phyloP scores from a whole-genome alignment of 495 filamentous ascomycete genomes.

The Extremus antarcticus region DNA sequence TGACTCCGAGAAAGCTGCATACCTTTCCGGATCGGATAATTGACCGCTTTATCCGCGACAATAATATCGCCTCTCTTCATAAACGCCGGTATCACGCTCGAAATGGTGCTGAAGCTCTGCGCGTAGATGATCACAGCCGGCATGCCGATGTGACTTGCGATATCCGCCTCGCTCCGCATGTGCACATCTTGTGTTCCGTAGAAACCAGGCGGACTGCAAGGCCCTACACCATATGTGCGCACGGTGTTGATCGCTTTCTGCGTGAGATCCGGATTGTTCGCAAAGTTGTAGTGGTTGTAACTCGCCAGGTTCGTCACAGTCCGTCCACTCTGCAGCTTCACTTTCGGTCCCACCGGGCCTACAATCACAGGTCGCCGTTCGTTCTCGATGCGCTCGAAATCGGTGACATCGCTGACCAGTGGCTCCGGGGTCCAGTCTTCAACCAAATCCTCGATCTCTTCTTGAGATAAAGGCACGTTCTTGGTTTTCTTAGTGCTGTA shows the following conservation, averaged over 20 bases:
- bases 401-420: slow-evolving; percentile 59
- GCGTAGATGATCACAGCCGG: slow-evolving; percentile 87
- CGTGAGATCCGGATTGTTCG: slow-evolving; percentile 80
- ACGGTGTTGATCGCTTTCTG: slow-evolving; percentile 89
- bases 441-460: slow-evolving; percentile 95
- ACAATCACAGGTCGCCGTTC: slow-evolving; percentile 72
- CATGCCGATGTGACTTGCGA: slow-evolving; percentile 76
- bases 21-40: slow-evolving; percentile 87
- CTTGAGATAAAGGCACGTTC: slow-evolving; percentile 77
- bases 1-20: slow-evolving; percentile 85
- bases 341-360: slow-evolving; percentile 81
- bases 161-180: slow-evolving; percentile 90
- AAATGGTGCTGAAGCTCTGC: slow-evolving; percentile 90
- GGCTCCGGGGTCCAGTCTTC: slow-evolving; percentile 97
- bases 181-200: slow-evolving; percentile 98
- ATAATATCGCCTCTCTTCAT: slow-evolving; percentile 97
- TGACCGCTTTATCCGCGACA: slow-evolving; percentile 90
- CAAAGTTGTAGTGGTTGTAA: slow-evolving; percentile 95
- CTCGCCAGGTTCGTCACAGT: slow-evolving; percentile 87
- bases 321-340: slow-evolving; percentile 64
- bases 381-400: slow-evolving; percentile 66
- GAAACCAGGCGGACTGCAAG: slow-evolving; percentile 92
- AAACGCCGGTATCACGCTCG: slow-evolving; percentile 88
- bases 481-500: slow-evolving; percentile 82
- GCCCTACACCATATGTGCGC: slow-evolving; percentile 88